phyloP scores from a whole-genome alignment of 2,329 filamentous ascomycete genomes.

The Ceratocystis papillata region DNA sequence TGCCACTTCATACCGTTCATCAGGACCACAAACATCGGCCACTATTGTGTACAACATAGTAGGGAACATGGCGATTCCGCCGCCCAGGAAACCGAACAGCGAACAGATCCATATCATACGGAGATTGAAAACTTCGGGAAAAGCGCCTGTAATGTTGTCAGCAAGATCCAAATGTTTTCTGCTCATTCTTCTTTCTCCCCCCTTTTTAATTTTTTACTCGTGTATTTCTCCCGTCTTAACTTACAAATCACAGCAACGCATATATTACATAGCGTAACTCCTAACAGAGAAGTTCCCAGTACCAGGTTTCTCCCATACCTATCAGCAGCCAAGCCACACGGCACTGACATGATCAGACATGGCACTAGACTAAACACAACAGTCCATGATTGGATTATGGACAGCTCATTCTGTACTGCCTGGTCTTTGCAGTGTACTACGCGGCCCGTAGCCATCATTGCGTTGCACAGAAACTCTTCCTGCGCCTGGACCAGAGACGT shows the following conservation, averaged over 20 bases:
- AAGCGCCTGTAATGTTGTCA: slow-evolving; percentile 17
- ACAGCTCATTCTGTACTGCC: slow-evolving; percentile 26
- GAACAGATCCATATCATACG: slow-evolving; percentile 25
- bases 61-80: slow-evolving; percentile 25
- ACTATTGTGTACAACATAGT: slow-evolving; percentile 26
- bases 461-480: slow-evolving; percentile 23
- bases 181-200: no score
- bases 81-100: slow-evolving; percentile 26
- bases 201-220: background rate
- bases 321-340: slow-evolving; percentile 26
- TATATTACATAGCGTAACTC: slow-evolving; percentile 20
- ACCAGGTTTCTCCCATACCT: slow-evolving; percentile 25
- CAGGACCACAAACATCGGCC: slow-evolving; percentile 23
- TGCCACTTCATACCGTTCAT: slow-evolving; percentile 21
- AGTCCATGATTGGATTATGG: slow-evolving; percentile 25
- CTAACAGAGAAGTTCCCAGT: slow-evolving; percentile 24
- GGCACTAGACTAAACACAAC: slow-evolving; percentile 26
- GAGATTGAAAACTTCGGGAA: slow-evolving; percentile 24
- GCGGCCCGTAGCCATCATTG: background rate
- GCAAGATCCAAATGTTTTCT: background rate
- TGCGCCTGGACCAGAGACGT: slow-evolving; percentile 22
- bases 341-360: slow-evolving; percentile 25
- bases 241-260: slow-evolving; percentile 23
- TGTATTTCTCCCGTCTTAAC: background rate
- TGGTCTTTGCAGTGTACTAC: slow-evolving; percentile 25